These are phyloP conservation scores for Tetrapisispora arboricola DNA, from an alignment of 805 yeast species.

Conservation along the genomic window DNA sequence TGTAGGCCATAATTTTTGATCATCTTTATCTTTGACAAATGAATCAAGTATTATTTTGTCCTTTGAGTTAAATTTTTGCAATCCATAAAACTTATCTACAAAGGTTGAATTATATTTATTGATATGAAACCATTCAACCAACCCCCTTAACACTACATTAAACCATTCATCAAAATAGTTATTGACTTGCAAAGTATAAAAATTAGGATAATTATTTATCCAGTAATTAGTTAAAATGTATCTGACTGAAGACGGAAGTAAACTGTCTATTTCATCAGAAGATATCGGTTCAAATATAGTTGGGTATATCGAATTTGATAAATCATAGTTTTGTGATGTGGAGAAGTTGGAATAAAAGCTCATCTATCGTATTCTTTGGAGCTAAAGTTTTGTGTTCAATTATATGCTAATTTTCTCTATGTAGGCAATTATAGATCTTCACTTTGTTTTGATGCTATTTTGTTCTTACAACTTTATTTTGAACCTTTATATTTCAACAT, in stretches of 20 bases:
- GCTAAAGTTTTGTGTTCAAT: no score
- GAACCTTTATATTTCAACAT: no score
- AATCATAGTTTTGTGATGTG: slow-evolving; percentile 7
- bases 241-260: slow-evolving; percentile 74
- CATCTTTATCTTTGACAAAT: background rate
- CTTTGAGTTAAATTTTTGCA: slow-evolving; percentile 43
- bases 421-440: no score
- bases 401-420: no score
- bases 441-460: no score
- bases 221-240: slow-evolving; percentile 67
- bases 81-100: slow-evolving; percentile 86
- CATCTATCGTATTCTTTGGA: no score
- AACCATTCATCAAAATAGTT: slow-evolving; percentile 61
- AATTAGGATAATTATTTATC: slow-evolving; percentile 67
- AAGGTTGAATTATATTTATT: slow-evolving; percentile 73
- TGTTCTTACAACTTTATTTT: no score
- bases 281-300: slow-evolving; percentile 84
- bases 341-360: slow-evolving; percentile 27
- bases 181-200: slow-evolving; percentile 50
- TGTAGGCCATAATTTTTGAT: slow-evolving; percentile 11
- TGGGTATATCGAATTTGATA: slow-evolving; percentile 34
- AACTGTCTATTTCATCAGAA: slow-evolving; percentile 62
- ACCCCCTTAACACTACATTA: slow-evolving; percentile 47
- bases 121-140: slow-evolving; percentile 62
- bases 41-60: slow-evolving; percentile 12